Percentiles rank a stretch among this genome's conserved stretches.
These are phyloP conservation scores for Dryadomyces quercus-mongolicae DNA, from an alignment of 2,329 filamentous ascomycete genomes.

Conservation along the genomic window DNA sequence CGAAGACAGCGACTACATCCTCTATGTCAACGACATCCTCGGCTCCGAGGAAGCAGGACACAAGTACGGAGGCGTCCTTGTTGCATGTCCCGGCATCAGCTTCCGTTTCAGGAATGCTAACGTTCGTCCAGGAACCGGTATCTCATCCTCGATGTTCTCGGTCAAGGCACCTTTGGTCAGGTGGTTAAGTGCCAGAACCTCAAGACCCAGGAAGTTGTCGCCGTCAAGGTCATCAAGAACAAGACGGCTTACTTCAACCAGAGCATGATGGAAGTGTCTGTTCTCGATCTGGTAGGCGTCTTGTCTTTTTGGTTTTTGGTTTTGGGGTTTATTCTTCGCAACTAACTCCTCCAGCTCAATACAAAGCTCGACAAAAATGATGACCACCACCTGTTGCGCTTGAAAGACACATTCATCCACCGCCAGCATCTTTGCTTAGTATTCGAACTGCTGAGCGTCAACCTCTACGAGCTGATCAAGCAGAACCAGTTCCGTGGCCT, in stretches of 20 bases:
- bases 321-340: no score
- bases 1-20: slow-evolving; percentile 97
- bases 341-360: slow-evolving; percentile 56
- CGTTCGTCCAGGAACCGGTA: slow-evolving; percentile 70
- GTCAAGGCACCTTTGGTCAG: slow-evolving; percentile 95
- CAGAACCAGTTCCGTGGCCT: slow-evolving; percentile 97
- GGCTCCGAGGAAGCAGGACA: slow-evolving; percentile 96
- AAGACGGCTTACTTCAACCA: slow-evolving; percentile 98
- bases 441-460: slow-evolving; percentile 93
- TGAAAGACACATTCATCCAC: slow-evolving; percentile 98
- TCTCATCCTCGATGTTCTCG: slow-evolving; percentile 89
- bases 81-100: not conserved
- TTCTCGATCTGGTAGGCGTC: slow-evolving; percentile 69
- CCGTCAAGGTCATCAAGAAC: slow-evolving; percentile 99
- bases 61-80: slow-evolving; percentile 49
- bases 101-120: slow-evolving; percentile 3
- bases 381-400: slow-evolving; percentile 84
- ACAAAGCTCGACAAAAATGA: slow-evolving; percentile 99
- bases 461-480: slow-evolving; percentile 97
- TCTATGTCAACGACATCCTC: slow-evolving; percentile 97
- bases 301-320: no score
- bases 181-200: slow-evolving; percentile 98
- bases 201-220: slow-evolving; percentile 96
- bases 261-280: slow-evolving; percentile 99
- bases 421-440: slow-evolving; percentile 92